phyloP scores from a whole-genome alignment of 257 asterid species.

The Rhazya stricta region DNA sequence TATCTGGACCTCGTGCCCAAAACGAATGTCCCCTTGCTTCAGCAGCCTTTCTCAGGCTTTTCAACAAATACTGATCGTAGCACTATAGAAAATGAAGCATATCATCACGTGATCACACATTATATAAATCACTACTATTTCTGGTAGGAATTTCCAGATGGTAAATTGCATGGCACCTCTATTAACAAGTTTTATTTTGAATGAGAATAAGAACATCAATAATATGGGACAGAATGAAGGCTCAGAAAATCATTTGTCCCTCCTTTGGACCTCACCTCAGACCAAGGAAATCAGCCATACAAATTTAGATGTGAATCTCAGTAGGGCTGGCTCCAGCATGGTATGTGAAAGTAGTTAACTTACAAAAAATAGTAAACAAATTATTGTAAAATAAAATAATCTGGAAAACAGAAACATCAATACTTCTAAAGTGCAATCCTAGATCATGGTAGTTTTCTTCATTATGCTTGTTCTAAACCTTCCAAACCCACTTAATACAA shows the following conservation, averaged over 20 bases:
- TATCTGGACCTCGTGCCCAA: constrained; percentile 57
- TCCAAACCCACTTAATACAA: background rate
- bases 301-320: background rate
- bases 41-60: constrained; percentile 50
- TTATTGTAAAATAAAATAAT: background rate
- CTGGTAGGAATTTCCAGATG: background rate
- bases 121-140: background rate
- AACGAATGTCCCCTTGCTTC: constrained; percentile 52
- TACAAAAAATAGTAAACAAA: background rate
- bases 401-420: background rate
- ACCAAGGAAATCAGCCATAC: background rate
- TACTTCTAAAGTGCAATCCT: background rate
- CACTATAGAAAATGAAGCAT: constrained; percentile 36
- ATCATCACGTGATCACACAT: background rate
- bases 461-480: background rate
- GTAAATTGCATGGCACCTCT: background rate
- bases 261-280: background rate
- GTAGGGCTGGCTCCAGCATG: background rate
- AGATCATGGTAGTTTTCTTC: background rate
- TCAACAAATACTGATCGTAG: constrained; percentile 61
- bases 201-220: background rate
- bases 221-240: background rate
- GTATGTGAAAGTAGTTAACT: background rate
- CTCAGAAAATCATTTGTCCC: background rate
- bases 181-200: background rate